phyloP scores from a whole-genome alignment of 768 basidiomycete species.

The Termitomyces sp. region DNA sequence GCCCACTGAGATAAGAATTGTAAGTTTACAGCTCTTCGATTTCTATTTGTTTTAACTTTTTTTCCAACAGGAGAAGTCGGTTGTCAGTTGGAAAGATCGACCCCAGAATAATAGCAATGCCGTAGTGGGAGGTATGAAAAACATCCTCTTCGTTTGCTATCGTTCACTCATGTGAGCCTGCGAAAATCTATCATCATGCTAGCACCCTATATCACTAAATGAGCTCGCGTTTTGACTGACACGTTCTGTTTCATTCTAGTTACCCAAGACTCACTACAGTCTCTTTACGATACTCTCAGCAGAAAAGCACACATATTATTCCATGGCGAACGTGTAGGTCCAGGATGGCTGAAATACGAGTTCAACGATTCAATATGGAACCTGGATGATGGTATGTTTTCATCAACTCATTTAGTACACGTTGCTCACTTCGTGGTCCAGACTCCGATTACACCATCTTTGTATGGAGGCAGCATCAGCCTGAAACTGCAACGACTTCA shows the following conservation, averaged over 20 bases:
- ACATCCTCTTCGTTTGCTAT: constrained; percentile 70
- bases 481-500: constrained; percentile 16
- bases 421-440: constrained; percentile 10
- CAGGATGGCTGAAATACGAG: constrained; percentile 86
- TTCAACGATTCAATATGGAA: constrained; percentile 80
- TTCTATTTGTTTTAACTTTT: background rate
- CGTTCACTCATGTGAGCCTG: constrained; percentile 63
- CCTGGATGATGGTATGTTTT: constrained; percentile 77
- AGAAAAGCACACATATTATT: constrained; percentile 60
- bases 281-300: constrained; percentile 68
- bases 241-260: constrained; percentile 38
- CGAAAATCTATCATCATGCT: background rate
- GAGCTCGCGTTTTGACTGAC: background rate
- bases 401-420: background rate
- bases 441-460: constrained; percentile 91
- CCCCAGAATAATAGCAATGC: too few relatives aligned
- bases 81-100: background rate
- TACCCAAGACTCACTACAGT: constrained; percentile 59
- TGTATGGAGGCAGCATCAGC: constrained; percentile 61
- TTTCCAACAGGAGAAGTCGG: background rate
- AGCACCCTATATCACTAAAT: background rate
- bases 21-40: background rate
- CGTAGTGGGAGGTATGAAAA: too few relatives aligned
- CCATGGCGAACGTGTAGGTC: constrained; percentile 56
- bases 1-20: background rate